Conservation (phyloP, 2,329 filamentous ascomycete genomes). For the Alternaria infectoria region DNA sequence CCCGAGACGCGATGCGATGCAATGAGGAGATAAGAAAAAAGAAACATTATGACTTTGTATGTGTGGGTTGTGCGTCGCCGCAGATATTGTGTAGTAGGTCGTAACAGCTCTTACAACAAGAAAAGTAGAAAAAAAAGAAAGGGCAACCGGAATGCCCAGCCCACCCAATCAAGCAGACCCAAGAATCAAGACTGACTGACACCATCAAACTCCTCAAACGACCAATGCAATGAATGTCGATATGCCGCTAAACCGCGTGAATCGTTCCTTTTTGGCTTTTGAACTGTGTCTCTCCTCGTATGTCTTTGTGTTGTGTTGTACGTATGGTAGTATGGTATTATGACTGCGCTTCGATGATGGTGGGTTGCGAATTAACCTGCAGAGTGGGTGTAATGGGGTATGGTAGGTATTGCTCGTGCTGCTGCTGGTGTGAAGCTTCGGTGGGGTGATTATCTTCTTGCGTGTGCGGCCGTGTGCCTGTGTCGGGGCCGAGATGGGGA, state of each 20-base stretch:
- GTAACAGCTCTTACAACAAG: slow-evolving; percentile 1
- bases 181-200: not conserved
- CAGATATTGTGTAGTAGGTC: slow-evolving; percentile 11
- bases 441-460: slow-evolving; percentile 30
- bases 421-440: slow-evolving; percentile 11
- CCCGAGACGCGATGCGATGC: not conserved
- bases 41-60: slow-evolving; percentile 12
- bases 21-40: not conserved
- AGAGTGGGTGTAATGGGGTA: slow-evolving; percentile 39
- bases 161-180: not conserved
- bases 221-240: slow-evolving; percentile 9
- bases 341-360: slow-evolving; percentile 26
- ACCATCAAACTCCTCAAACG: slow-evolving; percentile 9
- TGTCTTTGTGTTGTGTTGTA: not conserved
- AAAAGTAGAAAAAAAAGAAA: not conserved
- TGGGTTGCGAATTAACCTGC: slow-evolving; percentile 38
- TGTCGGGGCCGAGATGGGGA: slow-evolving; percentile 66
- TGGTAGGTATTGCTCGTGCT: slow-evolving; percentile 24
- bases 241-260: slow-evolving; percentile 5
- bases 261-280: not conserved
- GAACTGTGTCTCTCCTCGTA: not conserved
- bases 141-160: not conserved
- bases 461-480: slow-evolving; percentile 34
- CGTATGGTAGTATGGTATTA: slow-evolving; percentile 4
- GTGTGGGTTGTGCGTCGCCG: slow-evolving; percentile 11